These are phyloP conservation scores for Aspergillus pseudoterreus DNA, from an alignment of 2,329 filamentous ascomycete species.

Conservation along the genomic window DNA sequence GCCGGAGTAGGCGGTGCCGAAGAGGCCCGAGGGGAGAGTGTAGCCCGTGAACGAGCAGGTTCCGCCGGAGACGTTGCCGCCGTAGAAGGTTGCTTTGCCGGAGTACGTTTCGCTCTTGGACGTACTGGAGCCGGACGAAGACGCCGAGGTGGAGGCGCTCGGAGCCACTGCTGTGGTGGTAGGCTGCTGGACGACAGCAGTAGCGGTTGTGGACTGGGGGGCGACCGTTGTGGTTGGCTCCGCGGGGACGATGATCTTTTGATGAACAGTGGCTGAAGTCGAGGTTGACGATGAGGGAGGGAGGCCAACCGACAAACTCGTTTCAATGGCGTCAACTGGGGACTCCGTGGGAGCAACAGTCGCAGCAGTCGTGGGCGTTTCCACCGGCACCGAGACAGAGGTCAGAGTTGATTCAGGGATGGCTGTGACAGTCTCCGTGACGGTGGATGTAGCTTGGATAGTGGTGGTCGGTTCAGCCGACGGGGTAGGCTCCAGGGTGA, in stretches of 20 bases:
- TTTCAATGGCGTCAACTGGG: background rate
- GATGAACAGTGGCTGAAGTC: background rate
- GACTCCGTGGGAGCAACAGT: background rate
- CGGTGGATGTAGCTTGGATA: conserved; percentile 5
- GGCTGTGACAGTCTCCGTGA: conserved; percentile 5
- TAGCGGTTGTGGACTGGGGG: background rate
- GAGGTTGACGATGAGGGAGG: conserved; percentile 3
- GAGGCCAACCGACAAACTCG: background rate
- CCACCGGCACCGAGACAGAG: conserved; percentile 1
- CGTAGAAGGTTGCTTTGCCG: conserved; percentile 52
- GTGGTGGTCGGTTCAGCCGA: conserved; percentile 8
- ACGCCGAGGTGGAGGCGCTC: conserved; percentile 8
- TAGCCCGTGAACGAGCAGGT: conserved; percentile 63
- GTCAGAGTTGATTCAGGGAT: conserved; percentile 5
- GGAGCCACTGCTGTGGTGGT: background rate
- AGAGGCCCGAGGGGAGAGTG: conserved; percentile 55
- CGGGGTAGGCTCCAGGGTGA: conserved; percentile 16
- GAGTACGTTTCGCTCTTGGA: conserved; percentile 18
- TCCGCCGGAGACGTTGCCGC: conserved; percentile 56
- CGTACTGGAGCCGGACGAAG: conserved; percentile 9
- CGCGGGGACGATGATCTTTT: background rate
- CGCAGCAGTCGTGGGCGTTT: conserved; percentile 2
- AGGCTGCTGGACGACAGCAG: background rate
- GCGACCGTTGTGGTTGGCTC: conserved; percentile 1
- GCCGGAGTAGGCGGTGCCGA: conserved; percentile 58